These are phyloP conservation scores for Suhomyces bolitotheri DNA, from an alignment of 1,139 yeast genomes.

Conservation along the genomic window DNA sequence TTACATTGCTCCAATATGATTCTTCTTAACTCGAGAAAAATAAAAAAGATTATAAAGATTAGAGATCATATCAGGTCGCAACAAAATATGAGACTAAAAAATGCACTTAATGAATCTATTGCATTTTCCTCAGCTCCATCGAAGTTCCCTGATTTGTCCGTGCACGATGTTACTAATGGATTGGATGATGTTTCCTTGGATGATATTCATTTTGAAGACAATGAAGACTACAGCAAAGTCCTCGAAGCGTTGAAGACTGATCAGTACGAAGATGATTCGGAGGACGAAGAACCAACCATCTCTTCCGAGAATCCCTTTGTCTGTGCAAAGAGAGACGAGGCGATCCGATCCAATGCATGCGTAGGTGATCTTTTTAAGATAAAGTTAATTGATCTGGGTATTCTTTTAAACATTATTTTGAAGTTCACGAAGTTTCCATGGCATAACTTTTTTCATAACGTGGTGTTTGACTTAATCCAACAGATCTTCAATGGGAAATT, in stretches of 20 bases:
- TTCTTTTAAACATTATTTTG: conserved; percentile 34
- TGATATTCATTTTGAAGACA: conserved; percentile 27
- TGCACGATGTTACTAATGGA: conserved; percentile 36
- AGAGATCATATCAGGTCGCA: conserved; percentile 40
- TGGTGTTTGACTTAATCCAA: conserved; percentile 49
- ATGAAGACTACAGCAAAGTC: conserved; percentile 13
- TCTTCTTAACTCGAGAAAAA: conserved; percentile 42
- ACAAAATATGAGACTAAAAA: conserved; percentile 30
- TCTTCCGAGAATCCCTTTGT: conserved; percentile 52
- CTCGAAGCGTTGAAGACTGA: conserved; percentile 22
- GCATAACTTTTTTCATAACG: conserved; percentile 53
- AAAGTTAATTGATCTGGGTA: conserved; percentile 41
- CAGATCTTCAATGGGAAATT: conserved; percentile 51
- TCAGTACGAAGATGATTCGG: conserved; percentile 42
- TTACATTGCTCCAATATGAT: conserved; percentile 54
- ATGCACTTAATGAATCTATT: conserved; percentile 36
- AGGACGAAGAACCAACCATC: conserved; percentile 49
- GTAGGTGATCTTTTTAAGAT: conserved; percentile 49
- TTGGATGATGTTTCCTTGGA: conserved; percentile 43
- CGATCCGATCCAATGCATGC: conserved; percentile 38
- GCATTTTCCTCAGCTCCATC: conserved; percentile 11
- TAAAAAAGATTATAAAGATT: conserved; percentile 34
- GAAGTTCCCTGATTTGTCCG: conserved; percentile 13
- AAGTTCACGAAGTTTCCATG: conserved; percentile 46
- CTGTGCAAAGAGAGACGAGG: conserved; percentile 35